These are phyloP conservation scores for Abrus precatorius DNA, from an alignment of 306 rosid species.

Conservation along the genomic window DNA sequence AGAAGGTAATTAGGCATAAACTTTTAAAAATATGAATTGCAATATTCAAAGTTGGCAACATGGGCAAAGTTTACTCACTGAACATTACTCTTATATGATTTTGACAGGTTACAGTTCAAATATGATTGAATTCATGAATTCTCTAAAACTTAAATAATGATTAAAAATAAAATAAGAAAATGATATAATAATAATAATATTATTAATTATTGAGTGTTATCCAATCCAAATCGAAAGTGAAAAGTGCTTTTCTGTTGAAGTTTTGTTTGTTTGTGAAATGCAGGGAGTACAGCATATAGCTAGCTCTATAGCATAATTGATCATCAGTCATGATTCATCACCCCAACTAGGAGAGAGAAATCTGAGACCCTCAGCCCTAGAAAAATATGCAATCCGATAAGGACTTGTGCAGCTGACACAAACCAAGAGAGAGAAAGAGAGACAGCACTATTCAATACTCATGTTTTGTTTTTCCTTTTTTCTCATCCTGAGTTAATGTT, in stretches of 20 bases:
- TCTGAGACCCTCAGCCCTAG: slow-evolving; percentile 45
- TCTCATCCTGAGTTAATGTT: slow-evolving; percentile 50
- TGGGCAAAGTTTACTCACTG: background rate
- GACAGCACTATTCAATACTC: slow-evolving; percentile 44
- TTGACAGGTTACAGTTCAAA: too few species aligned
- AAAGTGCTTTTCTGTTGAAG: slow-evolving; percentile 55
- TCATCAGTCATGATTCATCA: slow-evolving; percentile 34
- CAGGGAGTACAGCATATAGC: slow-evolving; percentile 32
- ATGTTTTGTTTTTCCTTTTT: slow-evolving; percentile 42
- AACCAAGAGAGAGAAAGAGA: slow-evolving; percentile 40
- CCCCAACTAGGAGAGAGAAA: slow-evolving; percentile 47
- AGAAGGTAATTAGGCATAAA: background rate
- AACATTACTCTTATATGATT: background rate
- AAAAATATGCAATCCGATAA: slow-evolving; percentile 63
- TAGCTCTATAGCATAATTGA: slow-evolving; percentile 34
- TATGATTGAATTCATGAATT: too few species aligned
- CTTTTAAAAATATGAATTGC: background rate
- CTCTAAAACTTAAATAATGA: background rate
- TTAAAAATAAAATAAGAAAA: too few species aligned
- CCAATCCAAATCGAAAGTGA: slow-evolving; percentile 44
- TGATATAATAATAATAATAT: too few species aligned
- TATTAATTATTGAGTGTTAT: background rate
- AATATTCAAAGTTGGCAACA: background rate
- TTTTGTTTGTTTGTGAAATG: slow-evolving; percentile 57
- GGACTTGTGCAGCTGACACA: slow-evolving; percentile 71